phyloP scores from a whole-genome alignment of 805 yeast genomes.

The Metschnikowia lunata region DNA sequence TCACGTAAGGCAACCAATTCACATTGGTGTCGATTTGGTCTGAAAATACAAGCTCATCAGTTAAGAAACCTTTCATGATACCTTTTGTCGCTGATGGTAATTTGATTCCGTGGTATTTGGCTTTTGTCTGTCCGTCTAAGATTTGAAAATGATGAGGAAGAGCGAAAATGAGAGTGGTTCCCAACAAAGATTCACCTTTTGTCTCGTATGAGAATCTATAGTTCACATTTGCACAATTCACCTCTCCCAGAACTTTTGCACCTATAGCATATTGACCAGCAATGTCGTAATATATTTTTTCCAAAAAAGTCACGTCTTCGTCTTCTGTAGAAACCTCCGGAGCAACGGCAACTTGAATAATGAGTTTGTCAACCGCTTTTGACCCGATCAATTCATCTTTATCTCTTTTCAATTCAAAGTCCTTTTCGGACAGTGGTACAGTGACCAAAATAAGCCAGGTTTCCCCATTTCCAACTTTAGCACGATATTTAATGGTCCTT shows the following conservation, averaged over 20 bases:
- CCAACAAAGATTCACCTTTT: conserved; percentile 46
- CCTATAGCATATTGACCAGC: conserved; percentile 65
- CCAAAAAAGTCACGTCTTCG: conserved; percentile 27
- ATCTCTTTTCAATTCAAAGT: conserved; percentile 28
- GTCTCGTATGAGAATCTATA: conserved; percentile 49
- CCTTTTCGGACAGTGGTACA: conserved; percentile 7
- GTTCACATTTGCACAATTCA: conserved; percentile 41
- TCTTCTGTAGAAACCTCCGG: conserved; percentile 18
- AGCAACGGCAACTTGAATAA: conserved; percentile 51
- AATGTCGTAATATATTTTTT: conserved; percentile 46
- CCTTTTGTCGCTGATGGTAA: conserved; percentile 55
- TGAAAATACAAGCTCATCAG: conserved; percentile 32
- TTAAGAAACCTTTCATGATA: conserved; percentile 42
- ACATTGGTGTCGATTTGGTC: conserved; percentile 39
- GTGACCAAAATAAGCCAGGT: conserved; percentile 52
- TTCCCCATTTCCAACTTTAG: conserved; percentile 34
- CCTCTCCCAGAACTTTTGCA: conserved; percentile 46
- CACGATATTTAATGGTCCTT: conserved; percentile 32
- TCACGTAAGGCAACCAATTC: conserved; percentile 45
- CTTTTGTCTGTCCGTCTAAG: conserved; percentile 30
- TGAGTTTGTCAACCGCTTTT: conserved; percentile 35
- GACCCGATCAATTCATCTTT: conserved; percentile 32
- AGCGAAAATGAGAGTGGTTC: conserved; percentile 54
- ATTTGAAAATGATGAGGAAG: conserved; percentile 61
- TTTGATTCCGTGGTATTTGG: conserved; percentile 37